Conservation (phyloP, 2,329 filamentous ascomycete genomes). For the Venturia aucupariae region DNA sequence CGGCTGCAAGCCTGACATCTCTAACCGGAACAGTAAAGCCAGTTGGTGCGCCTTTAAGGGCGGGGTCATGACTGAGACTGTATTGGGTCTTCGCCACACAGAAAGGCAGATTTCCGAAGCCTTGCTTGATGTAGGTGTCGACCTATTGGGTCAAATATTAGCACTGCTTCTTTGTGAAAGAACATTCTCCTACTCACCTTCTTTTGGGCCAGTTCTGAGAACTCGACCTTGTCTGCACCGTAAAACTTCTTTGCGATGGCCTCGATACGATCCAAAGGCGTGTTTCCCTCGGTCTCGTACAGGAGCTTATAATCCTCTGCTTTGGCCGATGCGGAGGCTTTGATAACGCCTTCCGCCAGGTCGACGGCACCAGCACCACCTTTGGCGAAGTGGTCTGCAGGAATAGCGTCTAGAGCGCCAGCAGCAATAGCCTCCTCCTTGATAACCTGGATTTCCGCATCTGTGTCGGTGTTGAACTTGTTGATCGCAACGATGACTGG, state of each 20-base stretch:
- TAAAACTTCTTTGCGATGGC: conserved; percentile 90
- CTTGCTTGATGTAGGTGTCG: conserved; percentile 85
- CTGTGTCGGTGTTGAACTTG: conserved; percentile 87
- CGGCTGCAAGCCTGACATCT: conserved; percentile 87
- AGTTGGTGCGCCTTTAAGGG: conserved; percentile 86
- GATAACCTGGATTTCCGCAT: conserved; percentile 81
- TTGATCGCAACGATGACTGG: conserved; percentile 97
- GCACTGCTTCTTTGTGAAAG: neutral
- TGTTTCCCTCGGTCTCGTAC: conserved; percentile 64
- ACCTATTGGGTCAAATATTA: neutral
- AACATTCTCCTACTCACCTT: conserved; percentile 50
- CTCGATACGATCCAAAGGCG: conserved; percentile 82
- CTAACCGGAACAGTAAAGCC: conserved; percentile 93
- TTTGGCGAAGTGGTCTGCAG: conserved; percentile 94
- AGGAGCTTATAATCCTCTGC: conserved; percentile 71
- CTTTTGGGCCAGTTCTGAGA: conserved; percentile 87
- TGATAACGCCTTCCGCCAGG: conserved; percentile 77
- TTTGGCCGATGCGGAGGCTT: conserved; percentile 69
- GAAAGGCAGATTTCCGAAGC: conserved; percentile 85
- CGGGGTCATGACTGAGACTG: conserved; percentile 84
- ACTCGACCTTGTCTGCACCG: conserved; percentile 78
- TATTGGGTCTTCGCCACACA: conserved; percentile 99
- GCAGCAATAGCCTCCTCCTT: conserved; percentile 85
- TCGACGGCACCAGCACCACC: conserved; percentile 85
- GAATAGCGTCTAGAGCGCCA: conserved; percentile 86